These are phyloP conservation scores for Blastobotrys chiropterorum DNA, from an alignment of 805 yeast genomes.

Conservation along the genomic window DNA sequence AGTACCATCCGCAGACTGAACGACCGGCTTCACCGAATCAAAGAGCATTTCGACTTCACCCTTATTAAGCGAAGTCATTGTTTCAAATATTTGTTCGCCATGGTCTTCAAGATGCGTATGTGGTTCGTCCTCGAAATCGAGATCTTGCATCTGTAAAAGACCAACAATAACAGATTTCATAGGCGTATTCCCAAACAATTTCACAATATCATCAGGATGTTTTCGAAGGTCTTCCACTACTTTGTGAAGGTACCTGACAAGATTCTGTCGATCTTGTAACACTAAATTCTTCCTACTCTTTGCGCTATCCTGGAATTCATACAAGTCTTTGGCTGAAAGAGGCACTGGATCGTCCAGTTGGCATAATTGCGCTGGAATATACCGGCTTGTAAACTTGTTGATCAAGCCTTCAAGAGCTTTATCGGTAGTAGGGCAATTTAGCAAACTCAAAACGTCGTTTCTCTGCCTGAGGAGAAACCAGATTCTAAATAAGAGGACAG, in stretches of 20 bases:
- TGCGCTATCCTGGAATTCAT: not conserved
- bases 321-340: not conserved
- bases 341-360: not conserved
- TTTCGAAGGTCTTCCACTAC: not conserved
- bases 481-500: not conserved
- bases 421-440: not conserved
- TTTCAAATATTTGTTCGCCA: not conserved
- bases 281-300: not conserved
- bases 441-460: not conserved
- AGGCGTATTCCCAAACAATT: not conserved
- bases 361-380: not conserved
- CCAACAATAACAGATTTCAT: not conserved
- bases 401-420: not conserved
- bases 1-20: not conserved
- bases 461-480: not conserved
- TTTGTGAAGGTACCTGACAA: not conserved
- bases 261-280: not conserved
- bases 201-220: not conserved
- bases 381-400: not conserved
- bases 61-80: not conserved
- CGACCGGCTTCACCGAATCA: not conserved
- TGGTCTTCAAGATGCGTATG: not conserved
- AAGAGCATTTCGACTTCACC: not conserved
- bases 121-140: not conserved
- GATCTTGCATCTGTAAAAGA: not conserved